Conservation (phyloP, 805 yeast genomes). For the Schizosaccharomyces osmophilus region DNA sequence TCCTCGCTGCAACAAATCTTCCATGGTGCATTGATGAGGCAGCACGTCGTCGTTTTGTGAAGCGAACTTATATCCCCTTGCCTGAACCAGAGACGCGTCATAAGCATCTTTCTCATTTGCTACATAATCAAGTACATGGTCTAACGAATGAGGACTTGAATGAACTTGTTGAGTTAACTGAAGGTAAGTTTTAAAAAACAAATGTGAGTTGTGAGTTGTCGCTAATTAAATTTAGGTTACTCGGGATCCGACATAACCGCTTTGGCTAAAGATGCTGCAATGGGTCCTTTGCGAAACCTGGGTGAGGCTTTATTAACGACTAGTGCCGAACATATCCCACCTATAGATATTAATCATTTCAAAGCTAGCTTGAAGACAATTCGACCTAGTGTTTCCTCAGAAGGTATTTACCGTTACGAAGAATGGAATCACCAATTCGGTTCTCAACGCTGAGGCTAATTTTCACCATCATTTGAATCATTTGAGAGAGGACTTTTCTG, state of each 20-base stretch:
- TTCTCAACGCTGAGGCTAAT: neutral
- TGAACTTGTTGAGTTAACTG: constrained; percentile 37
- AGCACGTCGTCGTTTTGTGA: constrained; percentile 71
- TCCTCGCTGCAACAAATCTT: constrained; percentile 86
- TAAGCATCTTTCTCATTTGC: constrained; percentile 41
- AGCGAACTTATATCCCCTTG: constrained; percentile 77
- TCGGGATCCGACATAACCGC: constrained; percentile 87
- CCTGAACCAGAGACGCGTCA: constrained; percentile 70
- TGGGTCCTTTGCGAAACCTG: constrained; percentile 50
- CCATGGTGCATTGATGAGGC: constrained; percentile 82
- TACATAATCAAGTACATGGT: constrained; percentile 52
- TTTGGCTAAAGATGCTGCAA: constrained; percentile 80
- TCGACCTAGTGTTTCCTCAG: constrained; percentile 68
- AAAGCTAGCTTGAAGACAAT: constrained; percentile 50
- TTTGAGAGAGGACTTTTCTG: neutral
- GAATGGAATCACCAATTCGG: constrained; percentile 32
- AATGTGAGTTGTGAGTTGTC: constrained; percentile 65
- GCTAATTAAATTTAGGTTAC: constrained; percentile 15
- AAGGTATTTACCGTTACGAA: constrained; percentile 57
- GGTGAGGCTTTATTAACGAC: constrained; percentile 59
- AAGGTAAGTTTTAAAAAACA: constrained; percentile 63
- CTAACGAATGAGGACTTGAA: constrained; percentile 38
- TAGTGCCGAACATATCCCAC: constrained; percentile 52
- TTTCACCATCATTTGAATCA: neutral
- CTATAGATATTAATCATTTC: constrained; percentile 52